A percentile compares a stretch with the other conserved stretches of the same genome.
phyloP scores from a whole-genome alignment of 345 rosid genomes.

The Erysimum cheiranthoides region DNA sequence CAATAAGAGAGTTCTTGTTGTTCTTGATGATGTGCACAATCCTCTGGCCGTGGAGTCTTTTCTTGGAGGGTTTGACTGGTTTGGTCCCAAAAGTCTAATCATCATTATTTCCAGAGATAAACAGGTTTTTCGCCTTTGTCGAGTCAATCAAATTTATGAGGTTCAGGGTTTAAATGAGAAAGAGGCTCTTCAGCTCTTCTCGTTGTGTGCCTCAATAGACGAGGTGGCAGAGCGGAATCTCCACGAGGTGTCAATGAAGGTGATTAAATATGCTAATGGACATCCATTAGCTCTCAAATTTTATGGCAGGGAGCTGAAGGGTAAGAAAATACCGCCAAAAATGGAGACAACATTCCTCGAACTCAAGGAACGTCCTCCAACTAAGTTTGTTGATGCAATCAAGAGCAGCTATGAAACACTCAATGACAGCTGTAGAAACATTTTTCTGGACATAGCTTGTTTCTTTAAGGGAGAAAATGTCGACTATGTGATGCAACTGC shows the following conservation, averaged over 20 bases:
- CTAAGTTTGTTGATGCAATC: background rate
- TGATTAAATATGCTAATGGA: background rate
- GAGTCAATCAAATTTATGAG: background rate
- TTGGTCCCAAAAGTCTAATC: background rate
- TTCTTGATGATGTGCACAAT: constrained; percentile 11
- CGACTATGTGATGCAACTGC: background rate
- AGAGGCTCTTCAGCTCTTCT: constrained; percentile 2
- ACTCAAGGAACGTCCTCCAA: background rate
- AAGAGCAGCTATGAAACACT: background rate
- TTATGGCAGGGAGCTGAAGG: background rate
- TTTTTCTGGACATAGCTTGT: constrained; percentile 5
- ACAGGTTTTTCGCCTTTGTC: background rate
- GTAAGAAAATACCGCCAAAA: background rate
- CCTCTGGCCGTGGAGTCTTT: background rate
- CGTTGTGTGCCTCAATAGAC: background rate
- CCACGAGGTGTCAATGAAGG: background rate
- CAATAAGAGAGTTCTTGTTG: constrained; percentile 1
- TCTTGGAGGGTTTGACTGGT: background rate
- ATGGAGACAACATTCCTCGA: background rate
- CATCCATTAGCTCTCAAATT: constrained; percentile 38
- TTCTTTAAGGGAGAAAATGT: constrained; percentile 4
- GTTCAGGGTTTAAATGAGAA: constrained; percentile 8
- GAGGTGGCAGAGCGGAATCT: background rate
- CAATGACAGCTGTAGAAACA: background rate
- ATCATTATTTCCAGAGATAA: constrained; percentile 11